Evolutionary conservation across 2,329 filamentous ascomycete species (phyloP), one percentile per base, ranked within the genome.

Genomic region (Pseudocercospora fuligena): DNA sequence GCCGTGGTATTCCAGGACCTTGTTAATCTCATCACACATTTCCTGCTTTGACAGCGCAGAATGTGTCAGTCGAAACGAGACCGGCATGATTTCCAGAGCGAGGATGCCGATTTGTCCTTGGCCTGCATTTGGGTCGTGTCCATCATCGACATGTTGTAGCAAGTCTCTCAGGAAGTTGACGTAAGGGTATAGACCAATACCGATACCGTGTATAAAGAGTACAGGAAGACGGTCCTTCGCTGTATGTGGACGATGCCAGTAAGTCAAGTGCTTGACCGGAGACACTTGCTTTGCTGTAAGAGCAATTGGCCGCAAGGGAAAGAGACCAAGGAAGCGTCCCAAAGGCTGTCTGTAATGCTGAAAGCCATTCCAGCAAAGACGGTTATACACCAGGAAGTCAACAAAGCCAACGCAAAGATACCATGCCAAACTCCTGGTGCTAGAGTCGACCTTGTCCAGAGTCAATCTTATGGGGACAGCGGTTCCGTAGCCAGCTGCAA

Each of bases 171-270:
- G 61, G 31, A 4, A 92, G 79, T 73, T 89, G 89, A 29, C 79
- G 76, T 29, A 84, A 78, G 68, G 68, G 25, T 70, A 66, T 2
- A 70, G 53, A 0, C 90, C 90, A 65, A 92, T 71, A 49, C 90
- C 89, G 57, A 92, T 90, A 19, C 90, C 90, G 71, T 92, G 90
- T 59, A 92, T 82, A 77, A 91, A 92, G 2, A 92, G 77, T 7
- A 92, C 78, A 0, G 90, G 90, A 0, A 86, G 77, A 51, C 82
- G 81, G 0, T 81, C 85, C 60, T 82, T 83, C 0, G 87, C 88
- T 0, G 82, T 86, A 73, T 92, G 89, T 3, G 87, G 87, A 1
- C 86, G 84, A 73, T 89, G 53, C 68, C 68, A 92, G 80, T 92
- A 92, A 66, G 85, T 84, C 4, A 91, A 69, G 12, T 80, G 77